Conservation (phyloP, 2,329 filamentous ascomycete species). For the Pestalotiopsis sp. region DNA sequence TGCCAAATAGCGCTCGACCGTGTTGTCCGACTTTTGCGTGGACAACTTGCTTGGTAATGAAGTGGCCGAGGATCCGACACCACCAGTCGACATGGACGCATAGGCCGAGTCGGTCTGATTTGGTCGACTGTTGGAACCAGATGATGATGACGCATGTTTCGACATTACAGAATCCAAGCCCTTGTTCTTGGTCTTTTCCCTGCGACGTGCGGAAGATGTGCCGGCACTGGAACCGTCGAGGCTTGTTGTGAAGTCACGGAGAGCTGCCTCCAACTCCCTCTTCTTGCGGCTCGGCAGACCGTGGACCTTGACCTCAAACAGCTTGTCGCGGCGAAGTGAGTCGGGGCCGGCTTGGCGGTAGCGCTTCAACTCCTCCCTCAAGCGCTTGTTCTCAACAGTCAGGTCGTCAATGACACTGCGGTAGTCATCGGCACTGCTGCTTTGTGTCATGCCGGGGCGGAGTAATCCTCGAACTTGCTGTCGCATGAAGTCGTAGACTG, state of each 20-base stretch:
- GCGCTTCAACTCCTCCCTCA: constrained; percentile 72
- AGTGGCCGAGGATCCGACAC: constrained; percentile 44
- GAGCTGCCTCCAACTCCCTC: constrained; percentile 71
- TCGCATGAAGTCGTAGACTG: constrained; percentile 25
- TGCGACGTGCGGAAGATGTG: constrained; percentile 40
- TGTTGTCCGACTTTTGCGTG: constrained; percentile 50
- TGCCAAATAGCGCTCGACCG: constrained; percentile 69
- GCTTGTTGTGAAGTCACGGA: constrained; percentile 70
- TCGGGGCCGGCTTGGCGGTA: constrained; percentile 69
- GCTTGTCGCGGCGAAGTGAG: constrained; percentile 71
- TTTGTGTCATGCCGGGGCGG: constrained; percentile 40
- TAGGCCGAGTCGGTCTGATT: constrained; percentile 63
- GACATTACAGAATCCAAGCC: constrained; percentile 47
- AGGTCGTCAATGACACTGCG: constrained; percentile 85
- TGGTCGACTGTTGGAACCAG: constrained; percentile 45
- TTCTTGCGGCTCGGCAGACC: constrained; percentile 73
- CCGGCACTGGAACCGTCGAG: constrained; percentile 53
- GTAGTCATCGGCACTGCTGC: constrained; percentile 72
- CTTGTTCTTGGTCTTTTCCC: constrained; percentile 40
- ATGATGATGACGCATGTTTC: constrained; percentile 54
- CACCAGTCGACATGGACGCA: constrained; percentile 65
- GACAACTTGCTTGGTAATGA: constrained; percentile 34
- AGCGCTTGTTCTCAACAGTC: constrained; percentile 78
- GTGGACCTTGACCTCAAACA: constrained; percentile 83
- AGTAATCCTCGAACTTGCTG: constrained; percentile 21